phyloP scores from a whole-genome alignment of 2,329 filamentous ascomycete species.

The Penicillium oxalicum region DNA sequence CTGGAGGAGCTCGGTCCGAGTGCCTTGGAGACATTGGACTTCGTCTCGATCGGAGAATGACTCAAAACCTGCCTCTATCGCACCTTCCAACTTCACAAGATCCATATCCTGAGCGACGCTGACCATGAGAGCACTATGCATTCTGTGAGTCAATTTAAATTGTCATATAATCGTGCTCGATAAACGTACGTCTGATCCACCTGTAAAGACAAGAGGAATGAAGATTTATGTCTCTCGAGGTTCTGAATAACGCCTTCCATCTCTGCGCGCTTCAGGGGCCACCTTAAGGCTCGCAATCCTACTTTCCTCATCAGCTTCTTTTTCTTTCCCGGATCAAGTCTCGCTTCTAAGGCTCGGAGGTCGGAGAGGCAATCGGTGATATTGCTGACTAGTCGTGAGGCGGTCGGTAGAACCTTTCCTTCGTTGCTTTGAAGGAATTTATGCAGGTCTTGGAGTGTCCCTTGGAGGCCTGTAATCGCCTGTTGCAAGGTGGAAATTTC shows the following conservation, averaged over 20 bases:
- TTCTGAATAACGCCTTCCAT: conserved; percentile 15
- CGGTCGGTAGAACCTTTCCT: conserved; percentile 3
- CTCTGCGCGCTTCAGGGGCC: conserved; percentile 25
- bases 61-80: conserved; percentile 5
- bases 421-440: conserved; percentile 8
- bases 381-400: conserved; percentile 6
- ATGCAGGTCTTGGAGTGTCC: conserved; percentile 11
- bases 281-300: conserved; percentile 25
- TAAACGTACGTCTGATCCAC: conserved; percentile 26
- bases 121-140: conserved; percentile 4
- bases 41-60: conserved; percentile 8
- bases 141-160: conserved; percentile 3
- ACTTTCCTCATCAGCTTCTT: conserved; percentile 17
- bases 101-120: conserved; percentile 3
- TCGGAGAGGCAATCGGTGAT: conserved; percentile 10
- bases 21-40: conserved; percentile 22
- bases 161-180: conserved; percentile 4
- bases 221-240: conserved; percentile 21
- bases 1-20: conserved; percentile 18
- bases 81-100: conserved; percentile 9
- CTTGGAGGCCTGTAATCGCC: conserved; percentile 7
- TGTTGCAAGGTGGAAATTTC: conserved; percentile 17
- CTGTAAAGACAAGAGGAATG: conserved; percentile 22
- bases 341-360: conserved; percentile 9
- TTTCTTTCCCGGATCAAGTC: conserved; percentile 11